A percentile compares a stretch with the other conserved stretches of the same genome.
Evolutionary conservation across 306 rosid genomes (phyloP).

Genomic region (Lathyrus oleraceus): DNA sequence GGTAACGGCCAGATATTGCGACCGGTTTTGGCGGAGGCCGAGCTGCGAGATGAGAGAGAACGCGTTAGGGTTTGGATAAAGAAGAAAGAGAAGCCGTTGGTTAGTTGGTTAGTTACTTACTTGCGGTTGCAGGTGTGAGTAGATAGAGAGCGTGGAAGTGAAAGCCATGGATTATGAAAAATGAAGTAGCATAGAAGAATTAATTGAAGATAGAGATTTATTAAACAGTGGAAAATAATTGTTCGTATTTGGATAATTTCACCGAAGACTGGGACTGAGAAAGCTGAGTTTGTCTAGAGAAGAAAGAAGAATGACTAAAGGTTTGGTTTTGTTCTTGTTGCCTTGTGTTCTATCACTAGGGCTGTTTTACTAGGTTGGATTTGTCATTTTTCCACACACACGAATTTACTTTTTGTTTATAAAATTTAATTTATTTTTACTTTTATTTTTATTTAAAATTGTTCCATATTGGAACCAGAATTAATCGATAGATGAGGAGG

Average conservation of each 20-base stretch:
- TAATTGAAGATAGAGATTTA: neutral
- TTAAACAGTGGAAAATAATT: neutral
- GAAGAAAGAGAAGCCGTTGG: neutral
- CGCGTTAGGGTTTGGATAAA: constrained; percentile 25
- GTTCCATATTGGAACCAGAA: no score
- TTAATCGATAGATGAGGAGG: no score
- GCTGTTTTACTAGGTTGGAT: constrained; percentile 2
- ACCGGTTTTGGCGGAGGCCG: constrained; percentile 37
- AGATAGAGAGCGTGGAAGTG: constrained; percentile 61
- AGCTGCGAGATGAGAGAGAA: constrained; percentile 36
- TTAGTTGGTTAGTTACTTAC: constrained; percentile 17
- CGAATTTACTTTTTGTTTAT: no score
- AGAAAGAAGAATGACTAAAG: neutral
- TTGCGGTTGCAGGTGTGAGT: constrained; percentile 47
- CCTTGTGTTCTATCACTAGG: constrained; percentile 8
- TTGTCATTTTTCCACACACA: neutral
- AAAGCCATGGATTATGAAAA: constrained; percentile 50
- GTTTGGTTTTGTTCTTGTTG: neutral
- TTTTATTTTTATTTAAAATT: no score
- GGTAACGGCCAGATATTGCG: constrained; percentile 19
- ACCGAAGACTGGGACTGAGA: constrained; percentile 14
- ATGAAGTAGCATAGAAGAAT: constrained; percentile 31
- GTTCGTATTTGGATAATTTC: neutral
- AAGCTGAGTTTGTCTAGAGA: neutral
- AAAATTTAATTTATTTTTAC: no score